Evolutionary conservation across 805 yeast species (phyloP), one percentile per base, ranked within the genome.

Genomic region (Metschnikowia aberdeeniae): DNA sequence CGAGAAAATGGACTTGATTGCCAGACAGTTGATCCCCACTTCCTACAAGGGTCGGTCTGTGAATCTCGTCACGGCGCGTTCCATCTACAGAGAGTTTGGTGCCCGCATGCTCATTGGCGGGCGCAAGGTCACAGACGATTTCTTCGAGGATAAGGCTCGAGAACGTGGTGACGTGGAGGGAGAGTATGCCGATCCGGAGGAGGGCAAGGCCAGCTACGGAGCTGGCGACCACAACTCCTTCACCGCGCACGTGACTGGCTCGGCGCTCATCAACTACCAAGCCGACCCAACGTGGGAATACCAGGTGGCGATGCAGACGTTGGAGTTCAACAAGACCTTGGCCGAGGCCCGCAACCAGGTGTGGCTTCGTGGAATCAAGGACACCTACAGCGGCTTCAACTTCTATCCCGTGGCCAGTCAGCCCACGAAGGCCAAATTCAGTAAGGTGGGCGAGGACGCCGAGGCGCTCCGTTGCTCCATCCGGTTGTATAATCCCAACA

Each of bases 71-170:
- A 83, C 97, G 5, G 97, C 99, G 0, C 78, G 95, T 46, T 83
- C 95, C 12, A 82, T 89, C 1, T 93, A 78, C 67, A 77, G 89
- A 52, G 98, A 90, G 66, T 92, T 93, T 71, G 99, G 99, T 4
- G 86, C 96, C 20, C 80, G 80, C 49, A 81, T 90, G 41, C 72
- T 93, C 32, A 76, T 80, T 17, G 85, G 87, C 43, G 99, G 99
- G 35, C 78, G 76, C 50, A 80, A 85, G 53, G 84, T 87, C 26
- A 74, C 70, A 10, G 99, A 93, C 67, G 99, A 93, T 64, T 93
- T 90, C 63, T 87, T 90, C 72, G 95, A 85, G 59, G 77, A 73
- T 36, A 60, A 65, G 45, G 80, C 82, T 0, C 67, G 76, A 28
- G 75, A 72, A 36, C 78, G 78, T 22, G 89, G 89, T 31, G 84